Evolutionary conservation across 306 rosid species (phyloP).

Genomic region (Cajanus cajan): DNA sequence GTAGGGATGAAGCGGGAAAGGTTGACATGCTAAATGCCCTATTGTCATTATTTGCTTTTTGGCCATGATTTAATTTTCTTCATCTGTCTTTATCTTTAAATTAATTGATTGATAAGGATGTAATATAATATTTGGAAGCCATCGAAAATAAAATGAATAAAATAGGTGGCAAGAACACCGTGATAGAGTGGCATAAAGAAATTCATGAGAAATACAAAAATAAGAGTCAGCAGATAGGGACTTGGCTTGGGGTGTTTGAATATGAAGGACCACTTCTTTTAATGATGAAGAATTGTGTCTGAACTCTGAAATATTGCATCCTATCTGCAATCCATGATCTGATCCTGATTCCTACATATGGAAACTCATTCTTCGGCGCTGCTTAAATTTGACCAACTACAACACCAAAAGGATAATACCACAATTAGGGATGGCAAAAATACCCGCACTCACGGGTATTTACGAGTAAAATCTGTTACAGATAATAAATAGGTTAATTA

Average conservation of each 20-base stretch:
- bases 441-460: too few species aligned
- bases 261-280: background rate
- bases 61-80: background rate
- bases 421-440: too few species aligned
- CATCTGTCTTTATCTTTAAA: background rate
- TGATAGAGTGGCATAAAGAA: background rate
- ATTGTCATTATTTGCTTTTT: background rate
- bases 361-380: background rate
- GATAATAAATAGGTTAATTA: too few species aligned
- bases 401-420: background rate
- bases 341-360: too few species aligned
- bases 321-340: background rate
- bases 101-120: background rate
- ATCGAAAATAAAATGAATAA: background rate
- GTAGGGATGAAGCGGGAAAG: background rate
- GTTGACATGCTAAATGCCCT: background rate
- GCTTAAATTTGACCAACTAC: background rate
- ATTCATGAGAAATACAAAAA: background rate
- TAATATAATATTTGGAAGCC: background rate
- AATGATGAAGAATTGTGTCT: background rate
- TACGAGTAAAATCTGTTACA: too few species aligned
- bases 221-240: background rate
- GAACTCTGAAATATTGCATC: background rate
- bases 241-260: too few species aligned
- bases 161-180: background rate